Percentiles rank a stretch among this genome's conserved stretches.
Evolutionary conservation across 2,329 filamentous ascomycete genomes (phyloP).

Genomic region (Aspergillus ochraceus): DNA sequence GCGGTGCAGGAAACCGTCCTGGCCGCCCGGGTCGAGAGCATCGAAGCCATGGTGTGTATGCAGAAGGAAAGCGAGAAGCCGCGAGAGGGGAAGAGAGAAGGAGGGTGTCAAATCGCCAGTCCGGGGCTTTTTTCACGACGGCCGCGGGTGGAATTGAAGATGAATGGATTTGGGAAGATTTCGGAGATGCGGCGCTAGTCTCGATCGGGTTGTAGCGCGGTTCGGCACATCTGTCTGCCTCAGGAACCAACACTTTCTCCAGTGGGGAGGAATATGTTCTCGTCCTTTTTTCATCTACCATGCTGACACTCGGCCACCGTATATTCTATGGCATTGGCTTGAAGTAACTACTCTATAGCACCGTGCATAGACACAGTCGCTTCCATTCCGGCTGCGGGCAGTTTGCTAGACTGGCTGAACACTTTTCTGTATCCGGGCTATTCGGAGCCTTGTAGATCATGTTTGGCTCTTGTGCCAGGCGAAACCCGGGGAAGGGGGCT

Average conservation of each 20-base stretch:
- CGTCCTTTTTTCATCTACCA: not conserved
- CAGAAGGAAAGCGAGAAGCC: constrained; percentile 8
- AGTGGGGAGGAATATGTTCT: not conserved
- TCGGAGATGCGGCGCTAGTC: constrained; percentile 26
- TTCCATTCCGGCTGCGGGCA: not conserved
- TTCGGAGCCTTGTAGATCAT: not conserved
- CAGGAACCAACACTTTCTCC: not conserved
- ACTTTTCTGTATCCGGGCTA: not conserved
- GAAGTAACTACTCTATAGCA: not conserved
- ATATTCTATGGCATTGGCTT: not conserved
- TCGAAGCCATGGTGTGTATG: constrained; percentile 48
- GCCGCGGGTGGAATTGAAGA: constrained; percentile 19
- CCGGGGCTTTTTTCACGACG: constrained; percentile 10
- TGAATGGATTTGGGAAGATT: constrained; percentile 23
- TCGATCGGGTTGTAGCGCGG: constrained; percentile 15
- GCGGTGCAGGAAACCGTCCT: constrained; percentile 35
- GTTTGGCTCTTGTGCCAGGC: not conserved
- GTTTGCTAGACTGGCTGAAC: not conserved
- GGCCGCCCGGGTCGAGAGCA: constrained; percentile 43
- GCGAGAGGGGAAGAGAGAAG: constrained; percentile 18
- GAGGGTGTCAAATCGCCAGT: constrained; percentile 3
- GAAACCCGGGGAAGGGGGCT: not conserved
- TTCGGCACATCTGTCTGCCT: not conserved
- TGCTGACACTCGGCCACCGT: not conserved
- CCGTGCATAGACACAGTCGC: not conserved